Conservation (phyloP, 495 filamentous ascomycete species). For the Thermochaetoides thermophila region DNA sequence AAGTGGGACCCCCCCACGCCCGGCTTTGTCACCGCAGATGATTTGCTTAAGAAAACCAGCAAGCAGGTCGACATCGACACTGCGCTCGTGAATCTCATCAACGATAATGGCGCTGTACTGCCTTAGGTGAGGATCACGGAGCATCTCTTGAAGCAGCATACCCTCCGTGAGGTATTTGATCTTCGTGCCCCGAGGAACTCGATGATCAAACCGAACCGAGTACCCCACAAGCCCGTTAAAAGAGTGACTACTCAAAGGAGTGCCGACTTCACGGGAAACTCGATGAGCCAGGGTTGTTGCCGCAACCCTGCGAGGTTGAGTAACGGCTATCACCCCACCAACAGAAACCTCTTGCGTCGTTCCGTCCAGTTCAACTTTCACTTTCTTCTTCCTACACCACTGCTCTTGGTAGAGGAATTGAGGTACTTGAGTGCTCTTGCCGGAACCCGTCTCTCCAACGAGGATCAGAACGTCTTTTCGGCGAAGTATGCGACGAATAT, state of each 20-base stretch:
- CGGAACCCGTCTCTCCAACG: constrained; percentile 87
- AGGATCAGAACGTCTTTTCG: constrained; percentile 68
- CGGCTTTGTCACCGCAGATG: constrained; percentile 40
- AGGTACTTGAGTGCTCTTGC: constrained; percentile 93
- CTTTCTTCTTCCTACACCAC: constrained; percentile 54
- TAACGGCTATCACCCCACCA: constrained; percentile 86
- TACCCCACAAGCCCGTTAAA: constrained; percentile 77
- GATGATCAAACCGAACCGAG: constrained; percentile 82
- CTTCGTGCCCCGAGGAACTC: constrained; percentile 49
- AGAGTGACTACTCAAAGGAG: constrained; percentile 36
- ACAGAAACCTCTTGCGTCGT: constrained; percentile 36
- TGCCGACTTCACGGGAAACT: constrained; percentile 84
- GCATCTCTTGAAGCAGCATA: constrained; percentile 88
- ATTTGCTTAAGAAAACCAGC: constrained; percentile 76
- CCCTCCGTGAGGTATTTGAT: constrained; percentile 96
- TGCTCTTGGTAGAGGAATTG: constrained; percentile 70
- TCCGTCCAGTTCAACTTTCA: constrained; percentile 28
- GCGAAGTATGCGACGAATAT: constrained; percentile 50
- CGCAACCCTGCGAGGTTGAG: constrained; percentile 84
- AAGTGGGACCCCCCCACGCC: constrained; percentile 53
- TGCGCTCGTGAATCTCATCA: constrained; percentile 94
- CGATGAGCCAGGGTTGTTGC: constrained; percentile 83
- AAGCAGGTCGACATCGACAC: constrained; percentile 86
- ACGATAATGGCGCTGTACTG: constrained; percentile 84
- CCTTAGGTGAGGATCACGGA: constrained; percentile 67